Evolutionary conservation across 2,329 filamentous ascomycete species (phyloP).

Genomic region (Daldinia eschscholtzii): DNA sequence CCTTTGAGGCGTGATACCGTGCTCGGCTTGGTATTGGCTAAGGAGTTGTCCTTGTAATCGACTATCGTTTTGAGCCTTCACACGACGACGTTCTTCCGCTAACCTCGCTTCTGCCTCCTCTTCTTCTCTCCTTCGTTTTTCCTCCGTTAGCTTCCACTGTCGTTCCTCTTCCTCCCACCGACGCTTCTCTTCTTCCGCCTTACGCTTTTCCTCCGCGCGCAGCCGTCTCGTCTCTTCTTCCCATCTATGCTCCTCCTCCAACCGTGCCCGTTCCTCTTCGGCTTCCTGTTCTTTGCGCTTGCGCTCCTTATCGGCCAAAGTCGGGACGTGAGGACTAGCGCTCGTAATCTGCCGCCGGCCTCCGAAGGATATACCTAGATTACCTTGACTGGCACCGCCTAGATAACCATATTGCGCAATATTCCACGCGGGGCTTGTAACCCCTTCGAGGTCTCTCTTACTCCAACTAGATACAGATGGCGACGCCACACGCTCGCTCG

Average conservation of each 20-base stretch:
- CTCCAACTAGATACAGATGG: conserved; percentile 87
- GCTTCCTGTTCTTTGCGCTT: conserved; percentile 66
- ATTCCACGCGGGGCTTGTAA: conserved; percentile 93
- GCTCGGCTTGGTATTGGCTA: conserved; percentile 85
- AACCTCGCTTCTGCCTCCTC: conserved; percentile 76
- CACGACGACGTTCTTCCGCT: conserved; percentile 73
- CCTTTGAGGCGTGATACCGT: conserved; percentile 59
- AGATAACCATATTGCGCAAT: conserved; percentile 99
- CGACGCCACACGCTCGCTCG: conserved; percentile 63
- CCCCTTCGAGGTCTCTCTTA: conserved; percentile 82
- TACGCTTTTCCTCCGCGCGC: conserved; percentile 71
- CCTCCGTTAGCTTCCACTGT: conserved; percentile 82
- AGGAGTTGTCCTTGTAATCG: conserved; percentile 85
- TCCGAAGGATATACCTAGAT: conserved; percentile 93
- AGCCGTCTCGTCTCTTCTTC: conserved; percentile 72
- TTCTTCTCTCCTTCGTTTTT: conserved; percentile 78
- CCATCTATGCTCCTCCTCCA: conserved; percentile 76
- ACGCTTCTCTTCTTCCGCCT: conserved; percentile 75
- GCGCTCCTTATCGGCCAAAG: conserved; percentile 85
- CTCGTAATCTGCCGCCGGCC: conserved; percentile 92
- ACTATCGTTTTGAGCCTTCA: conserved; percentile 71
- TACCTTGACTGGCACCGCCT: conserved; percentile 96
- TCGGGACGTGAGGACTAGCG: conserved; percentile 82
- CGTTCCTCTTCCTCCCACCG: conserved; percentile 82
- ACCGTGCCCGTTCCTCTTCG: conserved; percentile 72